Base-by-base conservation (phyloP, 345 rosid genomes). In the Rhizophora mangle region DNA sequence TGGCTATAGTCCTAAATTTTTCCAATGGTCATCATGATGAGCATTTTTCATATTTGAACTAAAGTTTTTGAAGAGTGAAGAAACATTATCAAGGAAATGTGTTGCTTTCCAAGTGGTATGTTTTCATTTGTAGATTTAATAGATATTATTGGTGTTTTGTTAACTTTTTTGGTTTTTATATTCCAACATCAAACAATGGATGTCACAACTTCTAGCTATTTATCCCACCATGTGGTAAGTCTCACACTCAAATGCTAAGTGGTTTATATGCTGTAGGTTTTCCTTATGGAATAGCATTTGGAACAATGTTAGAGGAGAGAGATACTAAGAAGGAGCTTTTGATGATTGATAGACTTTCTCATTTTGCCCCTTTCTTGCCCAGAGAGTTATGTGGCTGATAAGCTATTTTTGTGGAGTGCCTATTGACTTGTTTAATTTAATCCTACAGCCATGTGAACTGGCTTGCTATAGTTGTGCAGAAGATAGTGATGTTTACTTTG, bases 401-500 rank as follows among this genome's bases (percentile, higher is more conserved):
- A 43, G 8, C 36, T n/a, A 56, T 58, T 39, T 32, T 26, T 3
- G 13, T 39, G 13, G 15, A 32, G 13, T 16, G 18, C 55, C 53
- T 39, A 5, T 37, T 74, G 64, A 57, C 39, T 68, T 64, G 27
- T 39, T 31, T 6, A 46, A 29, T 62, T 58, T 66, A 22, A 63
- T 78, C 61, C 34, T 32, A 72, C 85, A 95, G 99, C 99, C 99
- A 26, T 83, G 92, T 70, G 96, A 95, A 72, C 89, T 95, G 78
- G 85, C 87, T 58, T 85, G 91, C 83, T 92, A 95, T 74, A 95
- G 98, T 80, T 96, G 96, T 2, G 84, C 72, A 47, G 98, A 90
- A 78, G 90, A 87, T 78, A 97, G 98, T 62, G 88, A 84, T 37
- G 96, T 92, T 64, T 84, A 70, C 88, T 92, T 82, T 67, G 90